Evolutionary conservation across 163 green algal genomes (phyloP), one percentile per base, ranked within the genome.

Genomic region (Volvox carteri): DNA sequence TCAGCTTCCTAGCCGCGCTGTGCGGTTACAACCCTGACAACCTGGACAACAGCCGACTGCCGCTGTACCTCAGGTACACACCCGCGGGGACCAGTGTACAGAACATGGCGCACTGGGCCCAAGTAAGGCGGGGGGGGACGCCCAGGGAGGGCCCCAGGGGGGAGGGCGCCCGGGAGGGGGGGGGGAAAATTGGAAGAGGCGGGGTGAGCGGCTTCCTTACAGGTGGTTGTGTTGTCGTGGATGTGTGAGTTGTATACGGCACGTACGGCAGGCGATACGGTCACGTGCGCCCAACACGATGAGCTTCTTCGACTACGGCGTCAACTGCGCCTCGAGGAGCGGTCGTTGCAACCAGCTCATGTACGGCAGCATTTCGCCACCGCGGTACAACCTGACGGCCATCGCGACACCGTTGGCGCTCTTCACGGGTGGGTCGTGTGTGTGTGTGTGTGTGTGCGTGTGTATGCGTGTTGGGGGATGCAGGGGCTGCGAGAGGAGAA

Each of bases 21-120:
- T 77, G 54, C 54, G 84, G 84, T 2, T 96, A 96, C 91, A 95
- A 95, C 85, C 72, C 90, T 2, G 54, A 75, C 68, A 97, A 96
- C 65, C 44, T 97, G 33, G 93, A 98, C 84, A 72, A 60, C n/a
- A 84, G 58, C 23, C 83, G 90, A 11, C 91, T 98, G 62, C 91
- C 95, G 0, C 72, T 87, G 0, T 96, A 96, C 81, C 88, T 97
- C 5, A 84, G 78, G 14, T 97, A 94, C 90, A 95, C 95, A 8
- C 96, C 96, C 37, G 94, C 93, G 14, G 95, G 96, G 35, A 97
- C 94, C 3, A 94, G 84, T 46, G 94, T 97, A 30, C 94, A 96
- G 58, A 96, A 96, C 88, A 95, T 98, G 88, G 94, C 92, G 35
- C 94, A 98, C 81, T 98, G 96, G 96, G 91, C 93, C 4, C 96